A percentile compares a stretch with the other conserved stretches of the same genome.
These are phyloP conservation scores for Diaporthe australafricana DNA, from an alignment of 2,329 filamentous ascomycete genomes.

Conservation along the genomic window DNA sequence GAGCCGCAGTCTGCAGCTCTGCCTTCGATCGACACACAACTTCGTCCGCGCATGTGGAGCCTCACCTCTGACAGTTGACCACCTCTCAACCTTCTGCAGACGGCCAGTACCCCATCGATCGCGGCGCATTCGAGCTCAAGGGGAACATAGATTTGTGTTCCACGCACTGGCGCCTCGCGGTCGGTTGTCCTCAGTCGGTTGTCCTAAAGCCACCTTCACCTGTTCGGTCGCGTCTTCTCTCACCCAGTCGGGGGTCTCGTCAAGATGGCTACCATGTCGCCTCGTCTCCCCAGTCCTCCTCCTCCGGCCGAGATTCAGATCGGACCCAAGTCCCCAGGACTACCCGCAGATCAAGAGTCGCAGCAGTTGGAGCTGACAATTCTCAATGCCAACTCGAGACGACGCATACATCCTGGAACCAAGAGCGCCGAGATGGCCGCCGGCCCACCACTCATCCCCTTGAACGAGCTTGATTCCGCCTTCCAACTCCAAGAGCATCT, in stretches of 20 bases:
- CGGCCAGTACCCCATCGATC: neutral
- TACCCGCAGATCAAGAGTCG: constrained; percentile 63
- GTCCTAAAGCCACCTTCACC: constrained; percentile 4
- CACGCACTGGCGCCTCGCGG: neutral
- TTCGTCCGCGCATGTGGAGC: constrained; percentile 5
- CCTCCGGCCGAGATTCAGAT: constrained; percentile 96
- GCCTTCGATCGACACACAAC: constrained; percentile 22
- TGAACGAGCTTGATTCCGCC: constrained; percentile 94
- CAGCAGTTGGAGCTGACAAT: constrained; percentile 72
- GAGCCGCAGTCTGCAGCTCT: constrained; percentile 24
- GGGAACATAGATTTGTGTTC: neutral
- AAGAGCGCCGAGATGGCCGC: constrained; percentile 93
- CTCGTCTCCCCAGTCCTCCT: constrained; percentile 92
- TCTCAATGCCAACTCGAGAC: constrained; percentile 79
- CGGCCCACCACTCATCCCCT: constrained; percentile 87
- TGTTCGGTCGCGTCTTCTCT: constrained; percentile 12
- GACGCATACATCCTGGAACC: constrained; percentile 92
- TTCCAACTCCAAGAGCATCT: constrained; percentile 98
- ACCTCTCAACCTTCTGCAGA: neutral
- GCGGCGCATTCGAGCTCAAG: neutral
- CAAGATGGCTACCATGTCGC: constrained; percentile 79
- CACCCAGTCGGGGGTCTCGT: constrained; percentile 49
- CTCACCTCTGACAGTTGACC: neutral
- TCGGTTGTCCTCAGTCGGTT: neutral
- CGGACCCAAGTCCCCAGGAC: constrained; percentile 54